phyloP scores from a whole-genome alignment of 2,329 filamentous ascomycete species.

The Calonectria pteridis region DNA sequence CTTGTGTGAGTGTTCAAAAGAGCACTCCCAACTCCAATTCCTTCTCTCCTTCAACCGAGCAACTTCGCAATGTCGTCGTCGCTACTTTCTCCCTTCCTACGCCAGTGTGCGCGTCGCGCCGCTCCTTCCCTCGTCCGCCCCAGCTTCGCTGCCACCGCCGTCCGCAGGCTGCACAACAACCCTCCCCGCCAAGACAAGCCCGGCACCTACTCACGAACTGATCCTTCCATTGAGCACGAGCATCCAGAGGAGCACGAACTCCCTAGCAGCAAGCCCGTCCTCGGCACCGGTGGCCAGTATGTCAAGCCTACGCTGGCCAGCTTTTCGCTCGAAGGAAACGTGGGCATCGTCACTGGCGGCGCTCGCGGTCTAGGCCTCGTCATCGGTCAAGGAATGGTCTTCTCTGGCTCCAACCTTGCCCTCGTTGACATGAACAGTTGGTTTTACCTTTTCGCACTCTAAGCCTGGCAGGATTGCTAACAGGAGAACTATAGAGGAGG shows the following conservation, averaged over 20 bases:
- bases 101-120: constrained; percentile 45
- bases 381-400: constrained; percentile 92
- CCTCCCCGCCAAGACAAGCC: constrained; percentile 56
- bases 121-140: constrained; percentile 38
- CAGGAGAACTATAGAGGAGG: constrained; percentile 72
- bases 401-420: constrained; percentile 88
- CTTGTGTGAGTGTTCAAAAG: background rate
- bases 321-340: constrained; percentile 88
- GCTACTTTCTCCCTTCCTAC: constrained; percentile 44
- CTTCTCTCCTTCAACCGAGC: background rate
- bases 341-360: constrained; percentile 89
- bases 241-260: constrained; percentile 82
- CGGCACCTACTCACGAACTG: constrained; percentile 82
- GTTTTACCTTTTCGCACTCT: constrained; percentile 32
- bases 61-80: background rate
- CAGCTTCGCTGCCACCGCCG: constrained; percentile 35
- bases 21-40: background rate
- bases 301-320: constrained; percentile 87
- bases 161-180: constrained; percentile 49
- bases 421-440: constrained; percentile 95
- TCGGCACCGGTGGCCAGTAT: constrained; percentile 82
- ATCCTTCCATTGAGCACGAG: constrained; percentile 81
- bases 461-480: constrained; percentile 26
- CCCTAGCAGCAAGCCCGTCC: constrained; percentile 77
- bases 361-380: constrained; percentile 90